Conservation (phyloP, 2,329 filamentous ascomycete species). For the Xylaria sp. region DNA sequence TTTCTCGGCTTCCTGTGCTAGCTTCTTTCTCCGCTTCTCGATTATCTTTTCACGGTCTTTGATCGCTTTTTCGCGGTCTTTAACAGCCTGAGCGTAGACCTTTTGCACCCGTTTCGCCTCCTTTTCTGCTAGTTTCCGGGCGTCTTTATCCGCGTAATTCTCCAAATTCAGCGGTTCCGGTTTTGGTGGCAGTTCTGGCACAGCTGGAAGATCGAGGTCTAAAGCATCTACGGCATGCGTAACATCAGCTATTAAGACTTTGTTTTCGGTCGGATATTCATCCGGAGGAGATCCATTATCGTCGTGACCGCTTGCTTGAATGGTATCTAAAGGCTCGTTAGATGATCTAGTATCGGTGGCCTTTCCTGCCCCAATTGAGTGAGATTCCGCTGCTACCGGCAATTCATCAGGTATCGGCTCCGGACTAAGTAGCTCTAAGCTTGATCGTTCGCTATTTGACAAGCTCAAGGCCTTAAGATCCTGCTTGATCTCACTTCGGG, state of each 20-base stretch:
- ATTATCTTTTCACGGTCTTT: constrained; percentile 70
- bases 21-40: constrained; percentile 62
- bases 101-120: constrained; percentile 72
- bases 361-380: not conserved
- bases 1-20: constrained; percentile 54
- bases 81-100: constrained; percentile 72
- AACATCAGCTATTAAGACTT: constrained; percentile 29
- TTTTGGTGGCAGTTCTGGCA: constrained; percentile 62
- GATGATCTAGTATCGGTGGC: not conserved
- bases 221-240: constrained; percentile 36
- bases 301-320: not conserved
- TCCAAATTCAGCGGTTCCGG: constrained; percentile 67
- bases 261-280: constrained; percentile 16
- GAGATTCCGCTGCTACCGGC: constrained; percentile 17
- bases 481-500: constrained; percentile 7
- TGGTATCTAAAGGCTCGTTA: not conserved
- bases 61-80: constrained; percentile 71
- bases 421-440: constrained; percentile 43
- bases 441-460: constrained; percentile 37
- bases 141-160: constrained; percentile 69
- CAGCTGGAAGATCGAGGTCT: constrained; percentile 51
- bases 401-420: constrained; percentile 43
- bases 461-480: constrained; percentile 21
- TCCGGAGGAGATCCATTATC: constrained; percentile 14
- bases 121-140: constrained; percentile 74